Base-by-base conservation (phyloP, 305 asterid genomes). In the Ruellia speciosa region DNA sequence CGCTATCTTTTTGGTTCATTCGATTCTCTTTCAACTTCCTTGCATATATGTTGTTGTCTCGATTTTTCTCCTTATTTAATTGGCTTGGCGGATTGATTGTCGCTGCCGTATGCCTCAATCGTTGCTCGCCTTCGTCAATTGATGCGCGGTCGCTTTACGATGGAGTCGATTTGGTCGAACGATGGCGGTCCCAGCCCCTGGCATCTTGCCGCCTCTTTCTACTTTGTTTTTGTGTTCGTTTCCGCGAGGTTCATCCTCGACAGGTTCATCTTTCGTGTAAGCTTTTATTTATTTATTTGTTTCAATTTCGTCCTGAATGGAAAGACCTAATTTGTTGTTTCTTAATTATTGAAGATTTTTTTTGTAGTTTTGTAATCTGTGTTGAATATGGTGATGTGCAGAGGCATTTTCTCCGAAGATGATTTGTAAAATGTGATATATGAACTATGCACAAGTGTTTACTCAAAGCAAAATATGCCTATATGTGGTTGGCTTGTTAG, bases 231-330 rank as follows among this genome's bases (percentile, higher is more conserved):
- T 4, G 66, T 59, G n/a, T 78, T 73, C 59, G 70, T 74, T 31
- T 69, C 62, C 8, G 77, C 72, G 20, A 80, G 86, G 70, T 50
- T 74, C 64, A 19, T 76, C 41, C 72, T 78, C 9, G 85, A 78
- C 62, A 67, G 66, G 54, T 67, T 64, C 59, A 40, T 81, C 60
- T 74, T 63, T 56, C 82, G 74, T 14, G 85, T 78, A 74, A 71
- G 81, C 24, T 62, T 72, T 17, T 60, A 24, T 24, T 14, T 43
- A 4, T 1, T 11, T 5, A n/a, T 47, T 15, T 47, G 9, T 47
- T 47, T 43, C 49, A 3, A 4, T n/a, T 43, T 43, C 7, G 13
- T 12, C 14, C 11, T 43, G 49, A 12, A 9, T 12, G 16, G 49
- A 43, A 43, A 3, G 2, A 43, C 12, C 31, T 24, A 24, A 15